Conservation (phyloP, 768 basidiomycete species). For the Lanmaoa pseudosensibilis region DNA sequence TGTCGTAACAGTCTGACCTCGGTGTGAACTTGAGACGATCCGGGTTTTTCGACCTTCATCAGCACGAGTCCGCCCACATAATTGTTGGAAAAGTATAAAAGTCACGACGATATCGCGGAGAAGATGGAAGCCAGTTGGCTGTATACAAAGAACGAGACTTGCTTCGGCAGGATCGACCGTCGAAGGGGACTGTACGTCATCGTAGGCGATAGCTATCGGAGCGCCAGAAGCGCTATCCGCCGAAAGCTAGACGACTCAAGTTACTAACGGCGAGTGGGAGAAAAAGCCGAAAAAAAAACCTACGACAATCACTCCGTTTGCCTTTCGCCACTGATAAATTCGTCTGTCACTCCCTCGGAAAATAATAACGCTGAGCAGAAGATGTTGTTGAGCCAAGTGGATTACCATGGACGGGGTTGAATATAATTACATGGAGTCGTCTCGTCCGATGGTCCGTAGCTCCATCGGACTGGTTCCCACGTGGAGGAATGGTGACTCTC, state of each 20-base stretch:
- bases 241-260: conserved; percentile 5
- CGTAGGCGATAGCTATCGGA: conserved; percentile 12
- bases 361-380: neutral
- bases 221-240: neutral
- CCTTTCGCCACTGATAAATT: conserved; percentile 13
- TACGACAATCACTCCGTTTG: neutral
- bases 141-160: conserved; percentile 9
- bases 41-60: neutral
- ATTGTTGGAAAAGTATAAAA: conserved; percentile 14
- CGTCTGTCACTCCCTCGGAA: conserved; percentile 12
- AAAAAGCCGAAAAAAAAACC: neutral
- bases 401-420: neutral
- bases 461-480: conserved; percentile 2
- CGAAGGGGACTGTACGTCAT: neutral
- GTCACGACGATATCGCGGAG: conserved; percentile 18
- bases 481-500: neutral
- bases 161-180: neutral
- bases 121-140: conserved; percentile 21
- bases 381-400: neutral
- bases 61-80: neutral
- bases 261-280: too few species aligned
- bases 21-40: neutral
- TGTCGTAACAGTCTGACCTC: neutral
- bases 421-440: conserved; percentile 1
- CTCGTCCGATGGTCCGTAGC: neutral